These are phyloP conservation scores for Thecaphora thlaspeos DNA, from an alignment of 1,284 basidiomycete species.

Conservation along the genomic window DNA sequence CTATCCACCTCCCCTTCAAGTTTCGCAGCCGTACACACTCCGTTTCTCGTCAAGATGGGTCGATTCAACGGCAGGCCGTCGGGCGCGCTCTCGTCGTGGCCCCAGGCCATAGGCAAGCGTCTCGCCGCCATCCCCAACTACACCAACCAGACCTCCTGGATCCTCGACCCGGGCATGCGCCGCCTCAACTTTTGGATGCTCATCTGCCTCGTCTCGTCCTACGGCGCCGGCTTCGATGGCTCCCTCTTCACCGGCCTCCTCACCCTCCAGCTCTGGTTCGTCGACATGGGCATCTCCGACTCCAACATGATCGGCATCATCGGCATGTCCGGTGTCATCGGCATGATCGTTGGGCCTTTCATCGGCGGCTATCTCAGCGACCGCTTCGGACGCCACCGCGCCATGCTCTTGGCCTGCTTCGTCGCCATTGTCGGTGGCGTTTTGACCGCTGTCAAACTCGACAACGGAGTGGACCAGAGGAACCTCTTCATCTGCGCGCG, in stretches of 20 bases:
- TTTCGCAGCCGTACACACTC: too few relatives aligned
- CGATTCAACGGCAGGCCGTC: too few relatives aligned
- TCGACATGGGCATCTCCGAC: slow-evolving; percentile 1
- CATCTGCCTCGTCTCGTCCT: slow-evolving; percentile 4
- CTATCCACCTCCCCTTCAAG: too few relatives aligned
- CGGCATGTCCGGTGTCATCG: slow-evolving; percentile 1
- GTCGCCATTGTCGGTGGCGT: slow-evolving; percentile 3
- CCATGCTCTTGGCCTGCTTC: slow-evolving; percentile 1
- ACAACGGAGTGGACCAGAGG: neutral
- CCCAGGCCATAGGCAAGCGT: too few relatives aligned
- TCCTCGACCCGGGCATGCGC: slow-evolving; percentile 6
- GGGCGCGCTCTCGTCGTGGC: too few relatives aligned
- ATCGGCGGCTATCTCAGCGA: slow-evolving; percentile 1
- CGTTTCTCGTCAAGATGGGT: too few relatives aligned
- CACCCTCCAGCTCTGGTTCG: slow-evolving; percentile 1
- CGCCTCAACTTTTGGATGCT: slow-evolving; percentile 11
- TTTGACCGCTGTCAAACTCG: slow-evolving; percentile 3
- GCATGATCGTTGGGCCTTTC: slow-evolving; percentile 1
- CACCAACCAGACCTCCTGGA: neutral
- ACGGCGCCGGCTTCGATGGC: slow-evolving; percentile 8
- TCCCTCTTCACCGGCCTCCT: slow-evolving; percentile 8
- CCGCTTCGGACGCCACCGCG: slow-evolving; percentile 1
- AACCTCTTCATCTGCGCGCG: slow-evolving; percentile 4
- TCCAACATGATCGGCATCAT: slow-evolving; percentile 2
- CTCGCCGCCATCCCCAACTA: too few relatives aligned